Conservation (phyloP, 257 asterid species). For the Plantago ovata region DNA sequence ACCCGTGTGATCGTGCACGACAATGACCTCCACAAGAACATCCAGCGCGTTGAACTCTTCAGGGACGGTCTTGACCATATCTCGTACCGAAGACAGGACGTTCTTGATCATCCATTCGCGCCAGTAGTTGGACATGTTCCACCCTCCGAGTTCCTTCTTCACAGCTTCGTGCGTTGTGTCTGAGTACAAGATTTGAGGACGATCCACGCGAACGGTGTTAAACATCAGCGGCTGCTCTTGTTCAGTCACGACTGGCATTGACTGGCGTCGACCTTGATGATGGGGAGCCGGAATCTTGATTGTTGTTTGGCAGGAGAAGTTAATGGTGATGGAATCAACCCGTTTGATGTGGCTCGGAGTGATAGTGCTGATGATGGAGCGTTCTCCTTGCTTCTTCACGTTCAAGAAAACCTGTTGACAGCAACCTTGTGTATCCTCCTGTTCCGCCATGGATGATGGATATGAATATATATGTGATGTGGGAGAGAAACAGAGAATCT, state of each 20-base stretch:
- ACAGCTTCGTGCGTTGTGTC: background rate
- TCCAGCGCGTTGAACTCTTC: too few relatives aligned
- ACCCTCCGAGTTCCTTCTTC: background rate
- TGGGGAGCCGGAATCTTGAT: background rate
- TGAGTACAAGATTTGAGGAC: background rate
- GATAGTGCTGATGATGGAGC: background rate
- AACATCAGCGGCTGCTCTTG: background rate
- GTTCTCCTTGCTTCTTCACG: background rate
- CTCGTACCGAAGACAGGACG: too few relatives aligned
- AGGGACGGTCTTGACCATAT: too few relatives aligned
- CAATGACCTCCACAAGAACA: too few relatives aligned
- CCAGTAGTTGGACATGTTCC: conserved; percentile 2
- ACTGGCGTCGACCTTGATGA: too few relatives aligned
- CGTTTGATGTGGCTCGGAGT: background rate
- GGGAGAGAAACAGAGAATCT: too few relatives aligned
- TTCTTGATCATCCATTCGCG: background rate
- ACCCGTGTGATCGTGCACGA: background rate
- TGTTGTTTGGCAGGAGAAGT: background rate
- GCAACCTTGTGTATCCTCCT: too few relatives aligned
- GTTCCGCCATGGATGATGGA: too few relatives aligned
- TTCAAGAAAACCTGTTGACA: background rate
- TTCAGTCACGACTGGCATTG: too few relatives aligned
- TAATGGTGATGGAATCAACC: too few relatives aligned
- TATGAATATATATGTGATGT: too few relatives aligned
- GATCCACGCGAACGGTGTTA: background rate